Conservation (phyloP, 768 basidiomycete species). For the Termitomyces heimii region DNA sequence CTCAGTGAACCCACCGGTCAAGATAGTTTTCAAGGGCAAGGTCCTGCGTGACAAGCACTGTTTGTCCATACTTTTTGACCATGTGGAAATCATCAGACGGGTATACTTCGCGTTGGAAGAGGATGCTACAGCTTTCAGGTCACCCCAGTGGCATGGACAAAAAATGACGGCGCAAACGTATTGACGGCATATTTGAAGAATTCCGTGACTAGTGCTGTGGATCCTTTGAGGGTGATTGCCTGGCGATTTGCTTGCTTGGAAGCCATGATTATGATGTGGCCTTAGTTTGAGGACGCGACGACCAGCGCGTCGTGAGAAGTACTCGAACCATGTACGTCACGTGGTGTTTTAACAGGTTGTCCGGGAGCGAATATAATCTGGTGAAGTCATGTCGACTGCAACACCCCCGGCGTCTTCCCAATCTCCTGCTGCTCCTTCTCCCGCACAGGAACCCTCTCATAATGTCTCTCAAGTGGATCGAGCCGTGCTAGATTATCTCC, state of each 20-base stretch:
- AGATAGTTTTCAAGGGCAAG: conserved; percentile 91
- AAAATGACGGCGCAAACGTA: conserved; percentile 51
- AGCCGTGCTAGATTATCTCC: conserved; percentile 43
- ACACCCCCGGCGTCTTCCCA: conserved; percentile 48
- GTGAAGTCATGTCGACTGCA: conserved; percentile 17
- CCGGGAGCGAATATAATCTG: neutral
- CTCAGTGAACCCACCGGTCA: conserved; percentile 45
- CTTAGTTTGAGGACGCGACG: conserved; percentile 8
- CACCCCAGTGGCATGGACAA: neutral
- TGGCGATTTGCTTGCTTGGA: conserved; percentile 54
- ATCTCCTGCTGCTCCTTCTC: conserved; percentile 42
- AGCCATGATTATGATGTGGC: conserved; percentile 22
- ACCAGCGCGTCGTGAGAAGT: neutral
- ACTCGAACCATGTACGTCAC: conserved; percentile 25
- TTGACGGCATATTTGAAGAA: conserved; percentile 99
- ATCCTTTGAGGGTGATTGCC: conserved; percentile 93
- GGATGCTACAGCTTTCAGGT: conserved; percentile 50
- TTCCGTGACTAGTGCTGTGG: conserved; percentile 89
- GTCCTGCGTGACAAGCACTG: conserved; percentile 91
- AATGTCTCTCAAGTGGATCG: conserved; percentile 34
- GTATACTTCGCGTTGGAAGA: conserved; percentile 96
- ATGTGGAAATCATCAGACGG: conserved; percentile 98
- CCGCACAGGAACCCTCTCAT: conserved; percentile 30
- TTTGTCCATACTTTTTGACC: conserved; percentile 99
- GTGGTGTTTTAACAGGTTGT: conserved; percentile 10